These are phyloP conservation scores for Clonostachys solani DNA, from an alignment of 2,329 filamentous ascomycete species.

Conservation along the genomic window DNA sequence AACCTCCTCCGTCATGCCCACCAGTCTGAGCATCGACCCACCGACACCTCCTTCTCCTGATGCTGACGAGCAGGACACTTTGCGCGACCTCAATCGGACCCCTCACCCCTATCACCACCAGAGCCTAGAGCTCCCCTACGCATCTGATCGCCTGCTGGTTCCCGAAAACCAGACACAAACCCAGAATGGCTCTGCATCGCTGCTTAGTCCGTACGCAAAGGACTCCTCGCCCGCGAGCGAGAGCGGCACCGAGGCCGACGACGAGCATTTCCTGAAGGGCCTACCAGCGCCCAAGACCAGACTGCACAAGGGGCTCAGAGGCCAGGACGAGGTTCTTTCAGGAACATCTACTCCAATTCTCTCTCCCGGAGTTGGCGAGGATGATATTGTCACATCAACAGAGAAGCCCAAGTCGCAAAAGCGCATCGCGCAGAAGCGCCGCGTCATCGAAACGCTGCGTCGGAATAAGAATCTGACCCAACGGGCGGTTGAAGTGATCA, in stretches of 20 bases:
- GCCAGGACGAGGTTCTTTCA: slow-evolving; percentile 48
- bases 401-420: slow-evolving; percentile 10
- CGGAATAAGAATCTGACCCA: slow-evolving; percentile 47
- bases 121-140: slow-evolving; percentile 48
- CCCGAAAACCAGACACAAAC: slow-evolving; percentile 6
- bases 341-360: slow-evolving; percentile 50
- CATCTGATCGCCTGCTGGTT: slow-evolving; percentile 32
- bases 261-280: slow-evolving; percentile 84
- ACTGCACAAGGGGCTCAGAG: slow-evolving; percentile 74
- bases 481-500: slow-evolving; percentile 45
- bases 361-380: slow-evolving; percentile 40
- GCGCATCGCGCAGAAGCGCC: slow-evolving; percentile 8
- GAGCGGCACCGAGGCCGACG: slow-evolving; percentile 91
- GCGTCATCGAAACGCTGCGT: slow-evolving; percentile 20
- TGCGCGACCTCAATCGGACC: slow-evolving; percentile 53
- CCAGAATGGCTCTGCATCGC: not conserved
- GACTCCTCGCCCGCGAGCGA: slow-evolving; percentile 68
- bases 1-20: slow-evolving; percentile 35
- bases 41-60: slow-evolving; percentile 26
- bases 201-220: slow-evolving; percentile 24
- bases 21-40: slow-evolving; percentile 32
- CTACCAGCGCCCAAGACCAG: slow-evolving; percentile 73
- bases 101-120: slow-evolving; percentile 66
- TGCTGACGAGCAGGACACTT: slow-evolving; percentile 25
- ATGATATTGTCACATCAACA: slow-evolving; percentile 22